phyloP scores from a whole-genome alignment of 768 basidiomycete species.

The Obba rivulosa region DNA sequence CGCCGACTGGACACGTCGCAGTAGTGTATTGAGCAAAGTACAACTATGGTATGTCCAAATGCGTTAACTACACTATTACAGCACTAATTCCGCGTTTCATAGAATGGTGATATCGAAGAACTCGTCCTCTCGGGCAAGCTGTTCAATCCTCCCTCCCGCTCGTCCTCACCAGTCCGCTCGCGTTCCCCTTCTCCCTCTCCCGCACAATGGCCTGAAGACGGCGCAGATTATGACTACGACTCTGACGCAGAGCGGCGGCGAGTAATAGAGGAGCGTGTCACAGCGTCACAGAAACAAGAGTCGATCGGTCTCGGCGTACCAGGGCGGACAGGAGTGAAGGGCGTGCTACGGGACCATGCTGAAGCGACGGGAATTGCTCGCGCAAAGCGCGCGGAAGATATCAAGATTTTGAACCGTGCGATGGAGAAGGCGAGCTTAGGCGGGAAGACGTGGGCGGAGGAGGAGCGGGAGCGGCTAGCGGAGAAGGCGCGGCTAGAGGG shows the following conservation, averaged over 20 bases:
- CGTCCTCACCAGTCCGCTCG: constrained; percentile 62
- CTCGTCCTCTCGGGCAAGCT: constrained; percentile 75
- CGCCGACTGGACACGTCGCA: no score
- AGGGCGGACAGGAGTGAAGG: constrained; percentile 84
- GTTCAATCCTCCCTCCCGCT: constrained; percentile 48
- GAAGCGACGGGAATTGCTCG: constrained; percentile 58
- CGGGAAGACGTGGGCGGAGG: constrained; percentile 73
- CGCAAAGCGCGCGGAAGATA: constrained; percentile 46
- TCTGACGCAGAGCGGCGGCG: constrained; percentile 35
- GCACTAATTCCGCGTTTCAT: no score
- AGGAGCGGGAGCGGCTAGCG: constrained; percentile 49
- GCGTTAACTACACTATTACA: no score
- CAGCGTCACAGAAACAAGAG: constrained; percentile 32
- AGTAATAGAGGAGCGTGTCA: constrained; percentile 16
- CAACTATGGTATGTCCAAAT: no score
- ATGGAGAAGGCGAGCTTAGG: constrained; percentile 66
- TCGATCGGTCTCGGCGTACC: constrained; percentile 77
- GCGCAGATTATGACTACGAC: constrained; percentile 37
- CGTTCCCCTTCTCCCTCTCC: constrained; percentile 47
- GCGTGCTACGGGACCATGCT: constrained; percentile 76
- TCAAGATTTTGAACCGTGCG: constrained; percentile 44
- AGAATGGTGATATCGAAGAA: constrained; percentile 52
- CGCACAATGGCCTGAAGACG: constrained; percentile 51
- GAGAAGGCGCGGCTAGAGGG: constrained; percentile 45
- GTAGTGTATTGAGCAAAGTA: no score